Conservation (phyloP, 257 asterid species). For the Solanum virginianum region DNA sequence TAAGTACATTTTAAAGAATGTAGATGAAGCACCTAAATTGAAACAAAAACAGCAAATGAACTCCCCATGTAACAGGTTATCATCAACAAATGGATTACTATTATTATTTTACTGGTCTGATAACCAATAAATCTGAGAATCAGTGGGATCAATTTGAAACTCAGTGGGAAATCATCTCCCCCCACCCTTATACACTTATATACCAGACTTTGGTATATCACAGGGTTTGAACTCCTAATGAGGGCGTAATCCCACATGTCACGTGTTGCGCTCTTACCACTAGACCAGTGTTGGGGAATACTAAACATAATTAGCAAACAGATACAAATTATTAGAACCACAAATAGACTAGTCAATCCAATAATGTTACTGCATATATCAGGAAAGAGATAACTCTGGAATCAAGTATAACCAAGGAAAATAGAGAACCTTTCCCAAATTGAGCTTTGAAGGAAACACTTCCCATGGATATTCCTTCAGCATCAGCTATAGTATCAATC, state of each 20-base stretch:
- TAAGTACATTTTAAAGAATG: background rate
- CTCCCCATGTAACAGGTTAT: background rate
- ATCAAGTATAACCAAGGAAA: background rate
- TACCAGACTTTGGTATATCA: background rate
- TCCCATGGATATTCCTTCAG: constrained; percentile 67
- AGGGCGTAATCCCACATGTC: background rate
- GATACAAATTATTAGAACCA: background rate
- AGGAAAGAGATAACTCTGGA: background rate
- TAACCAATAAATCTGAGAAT: background rate
- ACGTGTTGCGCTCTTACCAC: background rate
- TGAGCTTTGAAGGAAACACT: constrained; percentile 67
- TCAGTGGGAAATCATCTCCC: background rate
- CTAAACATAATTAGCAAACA: background rate
- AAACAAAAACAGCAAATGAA: background rate
- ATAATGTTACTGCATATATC: background rate
- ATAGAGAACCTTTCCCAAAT: constrained; percentile 66
- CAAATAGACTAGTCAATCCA: background rate
- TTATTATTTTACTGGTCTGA: background rate
- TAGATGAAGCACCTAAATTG: background rate
- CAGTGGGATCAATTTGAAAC: background rate
- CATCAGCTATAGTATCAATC: constrained; percentile 80
- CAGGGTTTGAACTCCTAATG: background rate
- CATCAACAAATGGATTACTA: background rate
- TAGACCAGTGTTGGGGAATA: background rate
- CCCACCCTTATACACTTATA: background rate